These are phyloP conservation scores for Echria macrotheca DNA, from an alignment of 495 filamentous ascomycete species.

Conservation along the genomic window DNA sequence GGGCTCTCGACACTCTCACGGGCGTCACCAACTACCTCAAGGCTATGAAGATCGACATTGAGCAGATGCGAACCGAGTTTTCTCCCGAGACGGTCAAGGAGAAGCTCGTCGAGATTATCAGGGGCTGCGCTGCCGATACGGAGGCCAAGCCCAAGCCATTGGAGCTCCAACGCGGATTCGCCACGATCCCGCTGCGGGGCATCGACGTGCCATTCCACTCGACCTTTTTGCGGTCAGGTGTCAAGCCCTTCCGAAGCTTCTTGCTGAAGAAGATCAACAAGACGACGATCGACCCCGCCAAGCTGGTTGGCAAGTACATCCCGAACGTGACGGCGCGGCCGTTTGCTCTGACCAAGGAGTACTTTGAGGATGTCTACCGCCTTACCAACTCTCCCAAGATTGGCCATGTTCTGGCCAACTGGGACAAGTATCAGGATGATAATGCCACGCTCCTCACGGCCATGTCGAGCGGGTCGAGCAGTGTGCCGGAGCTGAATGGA, in stretches of 20 bases:
- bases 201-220: slow-evolving; percentile 99
- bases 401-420: slow-evolving; percentile 81
- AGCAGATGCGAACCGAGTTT: slow-evolving; percentile 78
- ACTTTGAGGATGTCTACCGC: slow-evolving; percentile 96
- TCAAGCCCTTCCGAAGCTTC: slow-evolving; percentile 97
- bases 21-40: slow-evolving; percentile 92
- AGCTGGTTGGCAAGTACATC: slow-evolving; percentile 96
- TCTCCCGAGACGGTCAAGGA: slow-evolving; percentile 59
- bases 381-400: slow-evolving; percentile 92
- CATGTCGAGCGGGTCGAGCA: slow-evolving; percentile 9
- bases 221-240: slow-evolving; percentile 92
- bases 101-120: slow-evolving; percentile 58
- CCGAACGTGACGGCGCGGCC: slow-evolving; percentile 95
- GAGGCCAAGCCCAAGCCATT: slow-evolving; percentile 82
- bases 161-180: slow-evolving; percentile 86
- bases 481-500: slow-evolving; percentile 11
- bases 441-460: slow-evolving; percentile 5
- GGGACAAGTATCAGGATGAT: slow-evolving; percentile 54
- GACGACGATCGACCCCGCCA: slow-evolving; percentile 93
- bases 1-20: slow-evolving; percentile 89
- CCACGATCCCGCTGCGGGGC: slow-evolving; percentile 91
- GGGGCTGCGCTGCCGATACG: slow-evolving; percentile 78
- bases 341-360: slow-evolving; percentile 94
- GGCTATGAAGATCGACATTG: slow-evolving; percentile 92
- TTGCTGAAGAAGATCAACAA: slow-evolving; percentile 99